phyloP scores from a whole-genome alignment of 257 asterid genomes.

The Solanum habrochaites region DNA sequence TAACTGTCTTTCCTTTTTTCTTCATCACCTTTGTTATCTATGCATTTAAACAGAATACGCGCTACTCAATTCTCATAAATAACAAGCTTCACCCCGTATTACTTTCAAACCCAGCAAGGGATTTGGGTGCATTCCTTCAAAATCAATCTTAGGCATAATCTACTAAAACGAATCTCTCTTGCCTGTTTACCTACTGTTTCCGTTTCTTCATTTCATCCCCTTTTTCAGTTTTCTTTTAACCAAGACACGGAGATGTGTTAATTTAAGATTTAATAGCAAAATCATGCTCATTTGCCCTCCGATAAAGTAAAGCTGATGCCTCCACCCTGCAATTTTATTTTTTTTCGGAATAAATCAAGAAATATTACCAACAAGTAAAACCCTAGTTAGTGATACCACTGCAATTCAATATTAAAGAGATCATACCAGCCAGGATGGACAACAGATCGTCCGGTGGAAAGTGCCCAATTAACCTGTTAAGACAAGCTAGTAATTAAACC shows the following conservation, averaged over 20 bases:
- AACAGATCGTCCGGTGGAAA: conserved; percentile 59
- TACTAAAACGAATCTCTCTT: not conserved
- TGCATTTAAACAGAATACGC: not conserved
- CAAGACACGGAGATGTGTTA: conserved; percentile 7
- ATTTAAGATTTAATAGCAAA: conserved; percentile 68
- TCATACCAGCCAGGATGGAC: conserved; percentile 97
- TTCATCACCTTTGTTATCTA: not conserved
- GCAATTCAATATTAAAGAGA: not conserved
- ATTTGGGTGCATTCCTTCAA: not conserved
- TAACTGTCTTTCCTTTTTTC: not conserved
- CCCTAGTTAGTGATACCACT: not conserved
- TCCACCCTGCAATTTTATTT: conserved; percentile 70
- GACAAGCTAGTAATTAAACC: not conserved
- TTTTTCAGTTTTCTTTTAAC: not conserved
- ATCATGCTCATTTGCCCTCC: conserved; percentile 91
- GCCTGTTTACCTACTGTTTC: not conserved
- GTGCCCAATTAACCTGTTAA: conserved; percentile 88
- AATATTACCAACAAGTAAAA: not conserved
- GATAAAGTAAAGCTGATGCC: conserved; percentile 87
- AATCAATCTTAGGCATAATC: not conserved
- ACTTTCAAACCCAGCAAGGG: not conserved
- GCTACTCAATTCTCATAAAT: not conserved
- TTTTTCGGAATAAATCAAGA: not conserved
- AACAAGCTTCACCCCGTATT: not conserved
- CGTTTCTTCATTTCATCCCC: not conserved